Evolutionary conservation across 2,329 filamentous ascomycete genomes (phyloP).

Genomic region (Alternaria solani): DNA sequence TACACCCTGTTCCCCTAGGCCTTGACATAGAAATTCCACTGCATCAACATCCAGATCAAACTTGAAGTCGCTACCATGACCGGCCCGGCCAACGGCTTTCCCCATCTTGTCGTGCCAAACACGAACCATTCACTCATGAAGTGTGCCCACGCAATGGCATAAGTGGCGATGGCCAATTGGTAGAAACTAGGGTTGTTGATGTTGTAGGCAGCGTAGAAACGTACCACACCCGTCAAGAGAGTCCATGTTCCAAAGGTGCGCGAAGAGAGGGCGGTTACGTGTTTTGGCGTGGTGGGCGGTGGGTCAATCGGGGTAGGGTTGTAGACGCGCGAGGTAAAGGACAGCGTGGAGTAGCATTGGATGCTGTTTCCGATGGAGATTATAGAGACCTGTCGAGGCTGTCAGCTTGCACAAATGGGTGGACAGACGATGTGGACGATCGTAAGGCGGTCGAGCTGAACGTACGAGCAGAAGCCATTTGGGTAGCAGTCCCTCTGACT

Average conservation of each 20-base stretch:
- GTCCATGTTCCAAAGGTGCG: conserved; percentile 92
- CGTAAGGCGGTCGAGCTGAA: conserved; percentile 11
- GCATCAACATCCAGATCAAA: conserved; percentile 68
- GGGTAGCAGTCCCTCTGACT: conserved; percentile 62
- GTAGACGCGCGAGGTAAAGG: conserved; percentile 89
- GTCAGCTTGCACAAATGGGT: not conserved
- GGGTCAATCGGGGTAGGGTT: conserved; percentile 63
- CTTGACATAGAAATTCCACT: conserved; percentile 74
- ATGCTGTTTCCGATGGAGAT: conserved; percentile 85
- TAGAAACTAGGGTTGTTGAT: conserved; percentile 77
- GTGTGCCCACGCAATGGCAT: conserved; percentile 71
- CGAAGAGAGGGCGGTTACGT: conserved; percentile 76
- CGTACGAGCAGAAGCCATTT: conserved; percentile 72
- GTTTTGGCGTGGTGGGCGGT: conserved; percentile 52
- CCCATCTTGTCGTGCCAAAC: conserved; percentile 77
- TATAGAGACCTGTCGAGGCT: conserved; percentile 71
- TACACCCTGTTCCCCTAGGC: conserved; percentile 5
- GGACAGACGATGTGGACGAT: not conserved
- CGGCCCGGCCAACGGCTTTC: conserved; percentile 66
- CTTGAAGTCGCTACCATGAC: conserved; percentile 64
- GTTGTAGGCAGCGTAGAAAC: conserved; percentile 85
- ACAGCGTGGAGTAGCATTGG: conserved; percentile 81
- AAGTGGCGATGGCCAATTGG: conserved; percentile 82
- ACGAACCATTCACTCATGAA: conserved; percentile 76
- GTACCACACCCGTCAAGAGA: conserved; percentile 76